A percentile compares a stretch with the other conserved stretches of the same genome.
Evolutionary conservation across 75 land plant species (phyloP).

Genomic region (Selaginella tamariscina): DNA sequence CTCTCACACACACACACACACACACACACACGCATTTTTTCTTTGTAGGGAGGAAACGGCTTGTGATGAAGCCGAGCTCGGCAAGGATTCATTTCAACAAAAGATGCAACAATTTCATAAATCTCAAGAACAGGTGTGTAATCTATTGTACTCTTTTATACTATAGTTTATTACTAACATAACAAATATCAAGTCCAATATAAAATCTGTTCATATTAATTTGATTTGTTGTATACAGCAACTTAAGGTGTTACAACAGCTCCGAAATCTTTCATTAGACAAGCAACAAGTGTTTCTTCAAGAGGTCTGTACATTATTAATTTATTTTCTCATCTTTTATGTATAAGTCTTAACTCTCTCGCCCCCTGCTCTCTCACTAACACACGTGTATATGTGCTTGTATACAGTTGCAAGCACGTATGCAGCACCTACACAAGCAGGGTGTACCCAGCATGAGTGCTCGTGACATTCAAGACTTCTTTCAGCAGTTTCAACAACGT

Average conservation of each 20-base stretch:
- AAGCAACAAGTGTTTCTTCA: conserved; percentile 59
- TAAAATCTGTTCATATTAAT: not conserved
- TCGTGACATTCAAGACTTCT: conserved; percentile 51
- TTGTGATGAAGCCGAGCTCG: conserved; percentile 91
- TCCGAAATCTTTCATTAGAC: conserved; percentile 47
- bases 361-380: conserved; percentile 2
- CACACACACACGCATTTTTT: too few species aligned
- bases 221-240: conserved; percentile 41
- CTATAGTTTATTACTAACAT: not conserved
- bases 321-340: not conserved
- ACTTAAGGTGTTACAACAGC: conserved; percentile 58
- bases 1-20: too few species aligned
- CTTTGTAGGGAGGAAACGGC: conserved; percentile 68
- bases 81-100: conserved; percentile 53
- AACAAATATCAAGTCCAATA: not conserved
- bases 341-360: not conserved
- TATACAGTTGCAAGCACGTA: conserved; percentile 50
- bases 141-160: not conserved
- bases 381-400: conserved; percentile 13
- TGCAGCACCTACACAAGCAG: conserved; percentile 40
- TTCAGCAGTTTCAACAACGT: conserved; percentile 25
- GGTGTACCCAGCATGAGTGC: conserved; percentile 40
- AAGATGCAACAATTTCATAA: conserved; percentile 46
- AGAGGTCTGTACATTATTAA: conserved; percentile 29
- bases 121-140: conserved; percentile 48